Evolutionary conservation across 148 eudicot genomes (phyloP).

Genomic region (Cornus suecica): DNA sequence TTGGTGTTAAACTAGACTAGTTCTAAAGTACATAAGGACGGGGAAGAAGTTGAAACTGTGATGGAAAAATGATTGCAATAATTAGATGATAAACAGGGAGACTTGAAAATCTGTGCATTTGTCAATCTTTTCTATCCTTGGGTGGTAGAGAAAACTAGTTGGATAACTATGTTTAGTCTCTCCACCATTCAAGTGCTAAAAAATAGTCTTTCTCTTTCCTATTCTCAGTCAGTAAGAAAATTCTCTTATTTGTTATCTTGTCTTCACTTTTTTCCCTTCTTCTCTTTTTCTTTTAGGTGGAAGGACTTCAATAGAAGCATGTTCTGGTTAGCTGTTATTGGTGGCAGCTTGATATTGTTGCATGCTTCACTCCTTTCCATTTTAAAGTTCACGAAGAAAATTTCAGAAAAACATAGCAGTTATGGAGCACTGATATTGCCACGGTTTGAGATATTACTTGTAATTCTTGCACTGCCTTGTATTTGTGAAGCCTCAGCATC

Average conservation of each 20-base stretch:
- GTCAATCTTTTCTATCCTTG: neutral
- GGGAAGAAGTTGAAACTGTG: neutral
- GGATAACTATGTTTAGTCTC: neutral
- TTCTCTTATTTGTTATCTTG: neutral
- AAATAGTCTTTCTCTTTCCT: neutral
- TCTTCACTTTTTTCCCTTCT: constrained; percentile 6
- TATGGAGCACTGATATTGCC: constrained; percentile 76
- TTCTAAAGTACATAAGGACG: too few species aligned
- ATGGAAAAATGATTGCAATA: neutral
- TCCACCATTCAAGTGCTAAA: neutral
- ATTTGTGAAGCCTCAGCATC: constrained; percentile 66
- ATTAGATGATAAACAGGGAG: neutral
- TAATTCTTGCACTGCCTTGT: constrained; percentile 76
- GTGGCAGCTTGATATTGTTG: constrained; percentile 59
- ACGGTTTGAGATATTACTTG: constrained; percentile 80
- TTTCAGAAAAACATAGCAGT: constrained; percentile 35
- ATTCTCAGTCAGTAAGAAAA: neutral
- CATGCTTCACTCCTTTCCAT: constrained; percentile 48
- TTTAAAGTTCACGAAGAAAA: constrained; percentile 48
- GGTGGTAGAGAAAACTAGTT: neutral
- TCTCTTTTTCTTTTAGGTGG: constrained; percentile 56
- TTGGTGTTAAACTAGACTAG: too few species aligned
- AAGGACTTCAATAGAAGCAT: constrained; percentile 69
- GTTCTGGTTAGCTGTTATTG: constrained; percentile 85
- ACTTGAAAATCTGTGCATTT: neutral